Base-by-base conservation (phyloP, 2,329 filamentous ascomycete species). In the Stemphylium beticola region DNA sequence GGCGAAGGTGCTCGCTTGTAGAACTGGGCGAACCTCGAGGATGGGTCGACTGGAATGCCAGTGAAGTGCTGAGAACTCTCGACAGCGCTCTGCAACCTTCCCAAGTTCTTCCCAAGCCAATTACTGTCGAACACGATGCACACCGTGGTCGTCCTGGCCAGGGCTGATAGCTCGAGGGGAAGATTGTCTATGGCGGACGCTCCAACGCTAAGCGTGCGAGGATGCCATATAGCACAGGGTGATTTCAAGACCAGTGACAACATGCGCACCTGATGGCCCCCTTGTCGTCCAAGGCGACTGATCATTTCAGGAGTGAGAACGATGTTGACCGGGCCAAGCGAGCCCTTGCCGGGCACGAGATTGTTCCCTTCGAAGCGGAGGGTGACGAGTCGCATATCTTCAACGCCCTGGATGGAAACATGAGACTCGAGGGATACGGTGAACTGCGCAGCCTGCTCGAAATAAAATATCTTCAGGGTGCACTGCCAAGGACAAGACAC, bases 201-300 rank as follows among this genome's bases (percentile, higher is more conserved):
- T 10, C 17, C 31, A 34, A 37, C 31, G 14, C 29, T 29, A 20
- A 44, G 24, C 33, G n/a, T 34, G 32, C 34, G 29, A 33, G 20
- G 47, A 29, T 36, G 31, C 47, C 39, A 50, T 37, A 50, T 20
- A 20, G 47, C 37, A 50, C 47, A 50, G 2, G 47, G 47, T 37
- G 39, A 4, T 43, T 50, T 50, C 2, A 50, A 15, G 6, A 39
- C 20, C 11, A 50, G 38, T 7, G 22, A 50, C 24, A 50, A 22
- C 14, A 20, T 43, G 29, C 32, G 31, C 6, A 14, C n/a, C 12
- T 12, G 20, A 42, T 18, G 32, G n/a, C 22, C 17, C 31, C 38
- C 38, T 8, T 49, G 39, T n/a, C 47, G 32, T 34, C 29, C 39
- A 10, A 47, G 33, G n/a, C 12, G 4, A 17, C 24, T 14, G 8